A percentile compares a stretch with the other conserved stretches of the same genome.
phyloP scores from a whole-genome alignment of 2,329 filamentous ascomycete species.

The Phialophora verrucosa region DNA sequence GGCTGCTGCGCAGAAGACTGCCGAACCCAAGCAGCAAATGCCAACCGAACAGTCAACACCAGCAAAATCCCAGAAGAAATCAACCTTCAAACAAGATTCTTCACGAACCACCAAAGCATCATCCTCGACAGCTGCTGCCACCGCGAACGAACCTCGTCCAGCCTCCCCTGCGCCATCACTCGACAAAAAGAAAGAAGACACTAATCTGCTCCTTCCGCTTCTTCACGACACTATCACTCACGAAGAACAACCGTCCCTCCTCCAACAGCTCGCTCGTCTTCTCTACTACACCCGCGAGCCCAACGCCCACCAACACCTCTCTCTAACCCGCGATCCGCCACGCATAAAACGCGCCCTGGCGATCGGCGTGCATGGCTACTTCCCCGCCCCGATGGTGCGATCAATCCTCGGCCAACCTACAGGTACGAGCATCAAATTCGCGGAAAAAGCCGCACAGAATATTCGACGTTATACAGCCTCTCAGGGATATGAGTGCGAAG shows the following conservation, averaged over 20 bases:
- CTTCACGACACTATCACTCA: conserved; percentile 55
- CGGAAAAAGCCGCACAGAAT: conserved; percentile 80
- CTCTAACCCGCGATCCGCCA: conserved; percentile 69
- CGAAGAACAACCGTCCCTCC: conserved; percentile 64
- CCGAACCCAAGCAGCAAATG: conserved; percentile 17
- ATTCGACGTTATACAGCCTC: conserved; percentile 81
- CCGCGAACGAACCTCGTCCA: conserved; percentile 29
- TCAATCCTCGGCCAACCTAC: conserved; percentile 93
- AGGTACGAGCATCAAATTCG: conserved; percentile 92
- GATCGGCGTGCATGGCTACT: conserved; percentile 93
- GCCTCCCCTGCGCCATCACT: conserved; percentile 36
- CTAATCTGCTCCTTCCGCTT: conserved; percentile 56
- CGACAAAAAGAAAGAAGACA: conserved; percentile 41
- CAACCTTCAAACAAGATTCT: conserved; percentile 38
- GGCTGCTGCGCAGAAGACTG: conserved; percentile 11
- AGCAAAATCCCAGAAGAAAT: conserved; percentile 41
- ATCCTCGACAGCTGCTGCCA: conserved; percentile 20
- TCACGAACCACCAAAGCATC: conserved; percentile 35
- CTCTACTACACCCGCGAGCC: conserved; percentile 60
- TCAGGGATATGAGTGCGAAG: conserved; percentile 76
- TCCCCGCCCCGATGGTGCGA: conserved; percentile 85
- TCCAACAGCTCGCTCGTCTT: conserved; percentile 60
- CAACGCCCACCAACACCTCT: conserved; percentile 69
- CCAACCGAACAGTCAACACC: conserved; percentile 23
- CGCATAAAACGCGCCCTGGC: conserved; percentile 84